Evolutionary conservation across 768 basidiomycete species (phyloP).

Genomic region (Rhodotorula babjevae): DNA sequence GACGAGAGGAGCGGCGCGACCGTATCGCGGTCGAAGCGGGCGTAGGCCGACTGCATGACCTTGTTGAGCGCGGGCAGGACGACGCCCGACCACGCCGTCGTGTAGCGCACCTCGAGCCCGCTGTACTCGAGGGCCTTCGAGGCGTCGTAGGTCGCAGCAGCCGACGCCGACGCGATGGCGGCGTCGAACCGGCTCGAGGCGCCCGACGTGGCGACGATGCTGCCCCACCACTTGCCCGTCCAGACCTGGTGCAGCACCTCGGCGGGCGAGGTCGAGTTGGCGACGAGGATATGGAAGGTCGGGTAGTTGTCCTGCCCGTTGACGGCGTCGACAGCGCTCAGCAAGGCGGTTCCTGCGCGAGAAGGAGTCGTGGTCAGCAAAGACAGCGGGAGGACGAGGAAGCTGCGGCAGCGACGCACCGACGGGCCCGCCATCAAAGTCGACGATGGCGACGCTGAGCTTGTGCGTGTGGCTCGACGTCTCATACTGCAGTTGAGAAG

Average conservation of each 20-base stretch:
- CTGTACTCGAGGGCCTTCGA: conserved; percentile 10
- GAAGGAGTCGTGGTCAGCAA: no score
- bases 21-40: not conserved
- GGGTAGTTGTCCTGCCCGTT: conserved; percentile 8
- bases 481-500: not conserved
- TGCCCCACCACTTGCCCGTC: conserved; percentile 14
- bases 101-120: conserved; percentile 22
- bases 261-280: not conserved
- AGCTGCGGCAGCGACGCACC: not conserved
- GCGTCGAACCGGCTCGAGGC: conserved; percentile 20
- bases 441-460: conserved; percentile 7
- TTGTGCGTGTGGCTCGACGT: not conserved
- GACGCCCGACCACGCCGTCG: conserved; percentile 20
- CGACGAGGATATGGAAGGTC: conserved; percentile 2
- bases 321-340: not conserved
- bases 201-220: not conserved
- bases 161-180: not conserved
- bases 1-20: conserved; percentile 19
- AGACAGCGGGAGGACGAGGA: no score
- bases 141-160: conserved; percentile 2
- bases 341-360: conserved; percentile 9
- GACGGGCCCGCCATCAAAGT: conserved; percentile 22
- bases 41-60: not conserved
- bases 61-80: conserved; percentile 6
- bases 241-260: conserved; percentile 6